phyloP scores from a whole-genome alignment of 345 rosid genomes.

The Pseudoturritis turrita region DNA sequence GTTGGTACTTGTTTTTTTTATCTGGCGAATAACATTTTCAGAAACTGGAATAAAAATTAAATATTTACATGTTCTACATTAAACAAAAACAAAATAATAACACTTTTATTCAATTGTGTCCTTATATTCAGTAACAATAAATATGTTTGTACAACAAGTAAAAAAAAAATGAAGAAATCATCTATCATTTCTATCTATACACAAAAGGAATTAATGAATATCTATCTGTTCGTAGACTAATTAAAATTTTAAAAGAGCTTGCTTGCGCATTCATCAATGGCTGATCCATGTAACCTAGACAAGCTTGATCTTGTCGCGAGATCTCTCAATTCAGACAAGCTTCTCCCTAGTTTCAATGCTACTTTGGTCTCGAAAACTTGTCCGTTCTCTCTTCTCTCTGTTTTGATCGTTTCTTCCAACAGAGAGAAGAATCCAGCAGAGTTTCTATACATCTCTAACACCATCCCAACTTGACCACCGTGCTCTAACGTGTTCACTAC shows the following conservation, averaged over 20 bases:
- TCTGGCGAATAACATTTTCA: too few species aligned
- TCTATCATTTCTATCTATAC: neutral
- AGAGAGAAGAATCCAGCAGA: conserved; percentile 26
- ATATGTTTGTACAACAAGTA: neutral
- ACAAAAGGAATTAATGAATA: neutral
- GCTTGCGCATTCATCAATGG: conserved; percentile 27
- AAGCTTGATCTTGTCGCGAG: conserved; percentile 16
- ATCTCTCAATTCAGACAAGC: conserved; percentile 29
- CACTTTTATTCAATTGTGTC: too few species aligned
- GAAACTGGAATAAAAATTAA: too few species aligned
- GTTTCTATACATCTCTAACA: conserved; percentile 32
- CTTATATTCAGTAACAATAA: neutral
- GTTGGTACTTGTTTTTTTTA: too few species aligned
- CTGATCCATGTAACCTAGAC: conserved; percentile 3
- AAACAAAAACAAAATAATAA: too few species aligned
- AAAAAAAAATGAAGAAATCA: neutral
- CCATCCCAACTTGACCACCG: conserved; percentile 35
- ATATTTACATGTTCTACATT: too few species aligned
- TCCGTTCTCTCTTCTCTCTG: conserved; percentile 7
- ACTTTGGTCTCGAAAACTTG: conserved; percentile 28
- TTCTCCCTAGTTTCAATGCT: conserved; percentile 31
- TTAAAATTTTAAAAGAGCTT: conserved; percentile 12
- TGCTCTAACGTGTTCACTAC: conserved; percentile 28
- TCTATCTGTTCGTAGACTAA: neutral
- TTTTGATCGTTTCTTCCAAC: conserved; percentile 23